A percentile compares a stretch with the other conserved stretches of the same genome.
These are phyloP conservation scores for Tolypocladium nubicola DNA, from an alignment of 2,329 filamentous ascomycete species.

Conservation along the genomic window DNA sequence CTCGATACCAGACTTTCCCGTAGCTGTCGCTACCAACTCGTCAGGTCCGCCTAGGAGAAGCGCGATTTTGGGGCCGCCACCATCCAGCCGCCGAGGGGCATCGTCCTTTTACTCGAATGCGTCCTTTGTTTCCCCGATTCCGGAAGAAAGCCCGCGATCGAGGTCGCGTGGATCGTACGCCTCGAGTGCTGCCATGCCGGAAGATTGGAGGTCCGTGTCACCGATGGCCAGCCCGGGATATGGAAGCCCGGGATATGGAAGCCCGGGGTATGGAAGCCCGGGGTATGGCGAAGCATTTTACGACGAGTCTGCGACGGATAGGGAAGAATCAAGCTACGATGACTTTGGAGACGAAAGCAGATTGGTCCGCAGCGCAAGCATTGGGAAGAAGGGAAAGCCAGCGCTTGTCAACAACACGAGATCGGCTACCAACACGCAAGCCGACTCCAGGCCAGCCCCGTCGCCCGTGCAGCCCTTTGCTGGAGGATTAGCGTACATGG, in stretches of 20 bases:
- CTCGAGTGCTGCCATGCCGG: conserved; percentile 63
- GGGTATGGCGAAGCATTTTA: conserved; percentile 35
- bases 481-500: conserved; percentile 34
- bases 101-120: conserved; percentile 56
- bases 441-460: conserved; percentile 19
- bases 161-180: conserved; percentile 55
- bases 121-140: conserved; percentile 65
- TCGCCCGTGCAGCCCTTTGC: conserved; percentile 29
- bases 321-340: conserved; percentile 27
- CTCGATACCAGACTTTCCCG: conserved; percentile 49
- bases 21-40: conserved; percentile 22
- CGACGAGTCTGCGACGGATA: conserved; percentile 37
- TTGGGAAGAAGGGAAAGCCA: conserved; percentile 50
- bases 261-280: conserved; percentile 19
- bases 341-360: conserved; percentile 45
- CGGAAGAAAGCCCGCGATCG: conserved; percentile 53
- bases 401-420: conserved; percentile 38
- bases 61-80: conserved; percentile 47
- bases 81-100: conserved; percentile 46
- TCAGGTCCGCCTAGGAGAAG: conserved; percentile 31
- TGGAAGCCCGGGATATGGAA: conserved; percentile 16
- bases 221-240: conserved; percentile 30
- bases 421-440: conserved; percentile 5
- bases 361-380: conserved; percentile 49
- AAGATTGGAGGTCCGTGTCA: conserved; percentile 46